Evolutionary conservation across 495 filamentous ascomycete species (phyloP).

Genomic region (Trichocladium uniseriatum): DNA sequence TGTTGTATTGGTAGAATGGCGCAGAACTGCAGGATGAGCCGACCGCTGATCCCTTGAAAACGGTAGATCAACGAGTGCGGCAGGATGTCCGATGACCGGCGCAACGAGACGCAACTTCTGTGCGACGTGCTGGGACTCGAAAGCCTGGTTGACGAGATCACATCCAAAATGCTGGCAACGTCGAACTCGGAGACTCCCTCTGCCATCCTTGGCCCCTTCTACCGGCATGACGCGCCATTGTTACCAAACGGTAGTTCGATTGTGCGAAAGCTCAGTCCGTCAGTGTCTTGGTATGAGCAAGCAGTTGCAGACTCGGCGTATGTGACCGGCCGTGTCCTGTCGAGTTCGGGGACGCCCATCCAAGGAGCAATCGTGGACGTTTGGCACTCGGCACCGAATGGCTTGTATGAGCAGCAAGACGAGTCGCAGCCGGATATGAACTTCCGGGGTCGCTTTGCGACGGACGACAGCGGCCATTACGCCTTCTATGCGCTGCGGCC

Average conservation of each 20-base stretch:
- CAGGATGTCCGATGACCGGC: conserved; percentile 57
- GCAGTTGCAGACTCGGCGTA: conserved; percentile 48
- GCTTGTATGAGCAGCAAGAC: conserved; percentile 75
- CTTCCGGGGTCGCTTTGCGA: conserved; percentile 61
- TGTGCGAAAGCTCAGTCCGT: conserved; percentile 26
- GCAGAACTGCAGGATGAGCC: conserved; percentile 3
- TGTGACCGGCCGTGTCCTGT: conserved; percentile 54
- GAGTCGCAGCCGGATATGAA: conserved; percentile 62
- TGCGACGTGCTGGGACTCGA: conserved; percentile 67
- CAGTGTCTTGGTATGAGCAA: conserved; percentile 28
- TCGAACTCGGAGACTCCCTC: conserved; percentile 54
- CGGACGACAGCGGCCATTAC: conserved; percentile 55
- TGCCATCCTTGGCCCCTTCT: conserved; percentile 70
- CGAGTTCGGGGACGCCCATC: conserved; percentile 46
- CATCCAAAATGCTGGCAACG: conserved; percentile 45
- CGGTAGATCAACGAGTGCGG: conserved; percentile 67
- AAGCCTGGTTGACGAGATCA: conserved; percentile 64
- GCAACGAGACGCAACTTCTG: conserved; percentile 65
- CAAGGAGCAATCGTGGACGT: conserved; percentile 58
- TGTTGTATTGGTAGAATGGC: no score
- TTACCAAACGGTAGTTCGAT: conserved; percentile 57
- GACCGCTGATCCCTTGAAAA: neutral
- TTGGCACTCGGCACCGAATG: conserved; percentile 70
- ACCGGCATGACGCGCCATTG: conserved; percentile 56
- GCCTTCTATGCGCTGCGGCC: conserved; percentile 59